Percentiles rank a stretch among this genome's conserved stretches.
These are phyloP conservation scores for Nosema muscidifuracis DNA, from an alignment of 371 early-diverging fungal genomes.

Conservation along the genomic window DNA sequence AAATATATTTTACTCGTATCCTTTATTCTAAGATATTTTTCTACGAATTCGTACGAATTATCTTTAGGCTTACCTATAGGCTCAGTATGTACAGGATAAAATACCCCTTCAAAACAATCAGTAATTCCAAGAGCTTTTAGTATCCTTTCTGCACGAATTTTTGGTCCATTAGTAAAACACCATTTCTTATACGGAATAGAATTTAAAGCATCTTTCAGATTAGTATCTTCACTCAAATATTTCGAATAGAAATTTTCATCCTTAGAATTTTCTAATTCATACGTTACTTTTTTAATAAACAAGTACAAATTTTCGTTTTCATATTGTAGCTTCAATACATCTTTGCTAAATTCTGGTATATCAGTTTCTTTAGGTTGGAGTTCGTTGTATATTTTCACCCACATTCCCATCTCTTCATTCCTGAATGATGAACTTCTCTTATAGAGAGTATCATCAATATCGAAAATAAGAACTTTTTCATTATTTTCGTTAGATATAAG, in stretches of 20 bases:
- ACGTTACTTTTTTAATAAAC: neutral
- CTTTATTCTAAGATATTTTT: slow-evolving; percentile 19
- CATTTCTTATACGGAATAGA: slow-evolving; percentile 24
- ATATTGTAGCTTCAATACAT: no score
- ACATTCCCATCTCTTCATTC: slow-evolving; percentile 1
- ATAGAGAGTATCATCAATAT: slow-evolving; percentile 53
- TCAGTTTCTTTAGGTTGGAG: no score
- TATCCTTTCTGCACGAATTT: slow-evolving; percentile 26
- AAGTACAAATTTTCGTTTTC: no score
- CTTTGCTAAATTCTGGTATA: no score
- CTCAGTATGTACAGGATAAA: slow-evolving; percentile 35
- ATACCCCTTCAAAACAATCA: slow-evolving; percentile 45
- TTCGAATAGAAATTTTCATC: neutral
- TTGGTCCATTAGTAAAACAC: slow-evolving; percentile 48
- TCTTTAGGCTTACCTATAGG: slow-evolving; percentile 36
- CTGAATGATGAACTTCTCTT: slow-evolving; percentile 9
- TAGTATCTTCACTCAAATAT: slow-evolving; percentile 24
- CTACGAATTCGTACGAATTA: slow-evolving; percentile 39
- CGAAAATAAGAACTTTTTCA: slow-evolving; percentile 38
- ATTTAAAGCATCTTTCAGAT: slow-evolving; percentile 12
- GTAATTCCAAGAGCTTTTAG: slow-evolving; percentile 21
- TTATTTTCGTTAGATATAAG: no score
- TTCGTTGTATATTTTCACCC: slow-evolving; percentile 1
- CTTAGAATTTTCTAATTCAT: slow-evolving; percentile 9
- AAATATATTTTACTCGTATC: slow-evolving; percentile 32